Conservation (phyloP, 495 filamentous ascomycete genomes). For the Penicillium coprophilum region DNA sequence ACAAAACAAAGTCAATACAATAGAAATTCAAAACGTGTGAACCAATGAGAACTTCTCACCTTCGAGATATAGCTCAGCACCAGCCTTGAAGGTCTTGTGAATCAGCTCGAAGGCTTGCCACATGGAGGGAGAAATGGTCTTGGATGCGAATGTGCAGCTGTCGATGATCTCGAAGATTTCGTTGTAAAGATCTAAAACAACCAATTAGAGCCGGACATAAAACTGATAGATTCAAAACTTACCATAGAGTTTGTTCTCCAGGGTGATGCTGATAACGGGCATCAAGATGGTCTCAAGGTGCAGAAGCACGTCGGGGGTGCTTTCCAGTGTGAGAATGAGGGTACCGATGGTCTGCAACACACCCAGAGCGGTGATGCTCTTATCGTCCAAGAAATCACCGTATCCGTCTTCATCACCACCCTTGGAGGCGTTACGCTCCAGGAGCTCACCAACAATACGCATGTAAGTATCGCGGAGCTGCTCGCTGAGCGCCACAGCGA, state of each 20-base stretch:
- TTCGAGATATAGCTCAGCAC: constrained; percentile 95
- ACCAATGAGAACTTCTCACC: constrained; percentile 17
- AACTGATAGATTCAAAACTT: constrained; percentile 13
- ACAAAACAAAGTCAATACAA: constrained; percentile 1
- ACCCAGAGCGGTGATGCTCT: constrained; percentile 95
- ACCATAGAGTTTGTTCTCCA: constrained; percentile 96
- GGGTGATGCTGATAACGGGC: constrained; percentile 92
- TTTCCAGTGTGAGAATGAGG: constrained; percentile 92
- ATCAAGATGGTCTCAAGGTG: constrained; percentile 95
- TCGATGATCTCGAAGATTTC: constrained; percentile 99
- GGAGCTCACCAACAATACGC: constrained; percentile 84
- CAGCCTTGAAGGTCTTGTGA: constrained; percentile 93
- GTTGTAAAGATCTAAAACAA: constrained; percentile 73
- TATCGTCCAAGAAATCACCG: constrained; percentile 93
- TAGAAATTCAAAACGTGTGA: not conserved
- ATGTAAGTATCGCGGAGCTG: constrained; percentile 96
- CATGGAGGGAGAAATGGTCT: constrained; percentile 92
- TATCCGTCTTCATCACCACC: constrained; percentile 70
- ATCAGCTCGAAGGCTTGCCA: constrained; percentile 97
- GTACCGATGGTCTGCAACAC: constrained; percentile 98
- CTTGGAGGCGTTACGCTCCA: constrained; percentile 76
- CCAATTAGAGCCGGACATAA: constrained; percentile 17
- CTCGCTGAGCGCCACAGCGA: constrained; percentile 95
- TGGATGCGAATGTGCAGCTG: constrained; percentile 98
- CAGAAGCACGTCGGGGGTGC: constrained; percentile 87